phyloP scores from a whole-genome alignment of 2,329 filamentous ascomycete species.

The Botrytis aclada region DNA sequence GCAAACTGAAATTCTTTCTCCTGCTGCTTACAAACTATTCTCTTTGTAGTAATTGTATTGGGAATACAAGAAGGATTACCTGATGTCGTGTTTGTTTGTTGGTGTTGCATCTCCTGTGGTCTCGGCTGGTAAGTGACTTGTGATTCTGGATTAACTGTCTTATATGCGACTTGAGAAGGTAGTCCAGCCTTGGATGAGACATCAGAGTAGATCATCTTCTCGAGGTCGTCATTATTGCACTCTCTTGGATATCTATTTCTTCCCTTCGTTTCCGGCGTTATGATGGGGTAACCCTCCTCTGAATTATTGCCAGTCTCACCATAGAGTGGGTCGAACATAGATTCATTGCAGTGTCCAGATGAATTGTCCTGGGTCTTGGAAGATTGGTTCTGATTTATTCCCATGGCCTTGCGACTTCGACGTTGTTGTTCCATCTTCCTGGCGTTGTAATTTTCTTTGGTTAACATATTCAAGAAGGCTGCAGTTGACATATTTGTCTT shows the following conservation, averaged over 20 bases:
- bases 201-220: background rate
- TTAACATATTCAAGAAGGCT: background rate
- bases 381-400: background rate
- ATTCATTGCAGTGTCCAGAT: background rate
- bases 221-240: too few relatives aligned
- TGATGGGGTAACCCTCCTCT: fast-evolving
- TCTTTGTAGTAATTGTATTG: background rate
- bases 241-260: background rate
- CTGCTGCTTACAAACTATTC: background rate
- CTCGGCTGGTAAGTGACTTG: background rate
- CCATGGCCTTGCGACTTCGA: background rate
- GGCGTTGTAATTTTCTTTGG: background rate
- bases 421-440: background rate
- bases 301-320: background rate
- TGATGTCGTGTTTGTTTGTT: background rate
- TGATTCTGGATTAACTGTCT: background rate
- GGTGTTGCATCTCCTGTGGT: background rate
- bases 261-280: background rate
- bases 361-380: background rate
- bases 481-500: background rate
- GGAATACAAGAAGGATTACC: background rate
- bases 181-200: background rate
- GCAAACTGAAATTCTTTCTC: background rate
- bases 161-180: background rate
- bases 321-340: background rate